Evolutionary conservation across 805 yeast species (phyloP).

Genomic region (Lipomyces starkeyi): DNA sequence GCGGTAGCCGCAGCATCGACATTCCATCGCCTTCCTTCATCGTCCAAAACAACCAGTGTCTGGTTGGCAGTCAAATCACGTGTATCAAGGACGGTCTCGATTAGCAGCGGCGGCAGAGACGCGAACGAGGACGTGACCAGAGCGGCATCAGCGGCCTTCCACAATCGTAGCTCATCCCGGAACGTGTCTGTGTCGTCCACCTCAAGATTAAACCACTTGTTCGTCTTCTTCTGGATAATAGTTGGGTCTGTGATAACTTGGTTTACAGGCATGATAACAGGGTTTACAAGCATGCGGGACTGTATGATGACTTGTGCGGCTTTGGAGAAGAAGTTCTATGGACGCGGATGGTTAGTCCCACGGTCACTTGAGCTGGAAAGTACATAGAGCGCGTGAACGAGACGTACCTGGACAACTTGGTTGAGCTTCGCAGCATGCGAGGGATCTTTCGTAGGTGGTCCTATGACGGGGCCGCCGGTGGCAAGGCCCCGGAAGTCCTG

Average conservation of each 20-base stretch:
- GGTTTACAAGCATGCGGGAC: conserved; percentile 42
- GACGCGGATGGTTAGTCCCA: neutral
- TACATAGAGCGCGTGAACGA: neutral
- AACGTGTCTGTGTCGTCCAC: conserved; percentile 48
- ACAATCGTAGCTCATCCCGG: conserved; percentile 65
- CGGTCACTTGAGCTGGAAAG: neutral
- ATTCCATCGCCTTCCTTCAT: conserved; percentile 50
- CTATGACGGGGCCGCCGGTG: neutral
- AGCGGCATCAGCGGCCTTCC: conserved; percentile 53
- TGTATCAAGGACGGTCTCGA: conserved; percentile 81
- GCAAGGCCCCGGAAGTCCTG: conserved; percentile 4
- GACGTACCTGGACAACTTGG: conserved; percentile 36
- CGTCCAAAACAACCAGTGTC: conserved; percentile 63
- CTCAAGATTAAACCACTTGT: conserved; percentile 51
- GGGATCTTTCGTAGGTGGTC: conserved; percentile 12
- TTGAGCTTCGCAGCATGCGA: conserved; percentile 20
- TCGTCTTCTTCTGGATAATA: conserved; percentile 39
- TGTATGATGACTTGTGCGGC: conserved; percentile 48
- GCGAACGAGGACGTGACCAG: conserved; percentile 11
- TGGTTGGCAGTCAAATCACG: conserved; percentile 62
- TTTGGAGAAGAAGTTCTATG: conserved; percentile 49
- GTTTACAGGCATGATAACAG: conserved; percentile 28
- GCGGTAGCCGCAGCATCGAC: conserved; percentile 65
- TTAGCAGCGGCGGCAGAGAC: conserved; percentile 78
- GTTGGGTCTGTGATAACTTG: conserved; percentile 6